Base-by-base conservation (phyloP, 2,329 filamentous ascomycete species). In the Penicillium thymicola region DNA sequence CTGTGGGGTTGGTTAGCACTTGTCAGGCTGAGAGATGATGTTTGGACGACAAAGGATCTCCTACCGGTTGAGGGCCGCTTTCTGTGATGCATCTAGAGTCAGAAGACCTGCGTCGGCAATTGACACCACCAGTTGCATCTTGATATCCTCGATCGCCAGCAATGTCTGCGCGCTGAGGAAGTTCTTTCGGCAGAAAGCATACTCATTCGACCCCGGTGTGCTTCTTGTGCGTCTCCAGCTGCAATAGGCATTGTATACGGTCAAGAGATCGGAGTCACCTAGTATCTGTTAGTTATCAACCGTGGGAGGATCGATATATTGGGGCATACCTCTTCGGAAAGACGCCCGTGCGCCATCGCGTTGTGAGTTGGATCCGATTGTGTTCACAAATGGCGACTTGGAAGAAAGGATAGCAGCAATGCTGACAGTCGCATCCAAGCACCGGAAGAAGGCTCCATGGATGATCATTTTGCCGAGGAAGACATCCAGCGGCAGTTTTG, bases 381-480 rank as follows among this genome's bases (percentile, higher is more conserved):
- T 89, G 2, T 89, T 89, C 0, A 93, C 82, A 71, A 97, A 97
- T 0, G 93, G 94, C 0, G 92, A 96, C 71, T 97, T 99, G 28
- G 92, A 95, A 2, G 92, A 96, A 1, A 99, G 76, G 27, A 96
- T 93, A 8, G 94, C 93, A 7, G 95, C 94, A 54, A 95, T 89
- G 2, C 92, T 97, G 51, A 97, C 84, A 16, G 90, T 86, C 72
- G 93, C 92, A 74, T 99, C 94, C 4, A 97, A 81, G 67, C 93
- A 97, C 67, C 88, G 89, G 77, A 97, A 97, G 38, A 95, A 85
- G 5, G 87, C 86, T 0, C 92, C 91, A 36, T 96, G 82, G 5
- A 99, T 81, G 44, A 97, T 90, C 37, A 99, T 82, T 72, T 99
- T 99, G 18, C 93, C 93, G 1, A 99, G 81, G 72, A 96, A 96